Evolutionary conservation across 805 yeast species (phyloP), one percentile per base, ranked within the genome.

Genomic region (Cyberlindnera misumaiensis): DNA sequence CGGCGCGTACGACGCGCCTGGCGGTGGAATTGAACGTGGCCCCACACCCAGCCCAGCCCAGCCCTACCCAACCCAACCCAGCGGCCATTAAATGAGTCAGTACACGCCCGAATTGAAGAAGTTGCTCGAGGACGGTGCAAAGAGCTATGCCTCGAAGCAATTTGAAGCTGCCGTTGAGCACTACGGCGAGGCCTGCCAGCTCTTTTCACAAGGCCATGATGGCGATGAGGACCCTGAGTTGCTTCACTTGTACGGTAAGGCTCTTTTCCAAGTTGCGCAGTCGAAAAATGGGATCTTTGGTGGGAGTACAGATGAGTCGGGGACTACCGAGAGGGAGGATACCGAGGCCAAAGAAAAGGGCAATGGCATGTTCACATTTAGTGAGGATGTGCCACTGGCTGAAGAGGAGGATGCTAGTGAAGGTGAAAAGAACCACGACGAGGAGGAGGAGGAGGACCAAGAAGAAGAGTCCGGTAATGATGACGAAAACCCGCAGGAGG

Each of bases 251-350:
- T 88, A 88, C 47, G 96, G 96, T 3, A 77, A 79, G 56, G 78
- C 95, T 1, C 60, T 89, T 28, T 88, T 81, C 61, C 83, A 80
- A 45, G 73, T 75, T 28, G 97, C 89, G 0, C 83, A 85, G 8
- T 64, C 75, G 14, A 80, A 74, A 32, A 77, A 87, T 2, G 89
- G 82, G 32, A 81, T 89, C 4, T 70, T 89, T 43, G 95, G 95
- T 13, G 81, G 71, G 25, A 43, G 42, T 26, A 46, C 50, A 13
- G 52, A 44, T 12, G 46, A 49, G 2, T 60, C 47, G 4, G 53
- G 51, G 10, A 50, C 49, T 30, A 43, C 42, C 14, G 46, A 42
- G 20, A 46, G 43, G 7, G 44, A 49, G 3, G 62, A 45, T 5
- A 55, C 51, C 15, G 49, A 48, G 9, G 55, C 44, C 31, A 39